Evolutionary conservation across 176 grass and related monocot genomes (phyloP).

Genomic region (Poa pratensis): DNA sequence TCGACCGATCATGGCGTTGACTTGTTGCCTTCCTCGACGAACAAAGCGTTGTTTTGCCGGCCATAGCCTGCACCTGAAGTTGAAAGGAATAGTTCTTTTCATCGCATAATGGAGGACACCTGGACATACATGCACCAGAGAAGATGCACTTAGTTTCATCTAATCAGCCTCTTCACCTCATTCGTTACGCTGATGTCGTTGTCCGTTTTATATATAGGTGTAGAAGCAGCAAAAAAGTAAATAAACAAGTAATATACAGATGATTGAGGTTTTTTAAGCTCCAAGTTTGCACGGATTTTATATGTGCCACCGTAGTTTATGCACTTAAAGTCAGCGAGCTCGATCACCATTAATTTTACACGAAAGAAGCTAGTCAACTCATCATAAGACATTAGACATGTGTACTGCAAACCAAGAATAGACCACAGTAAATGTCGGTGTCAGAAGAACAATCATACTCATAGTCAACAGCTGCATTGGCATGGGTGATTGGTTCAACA

Average conservation of each 20-base stretch:
- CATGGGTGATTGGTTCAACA: conserved; percentile 18
- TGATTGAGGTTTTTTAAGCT: not conserved
- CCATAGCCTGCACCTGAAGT: conserved; percentile 31
- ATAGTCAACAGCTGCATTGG: conserved; percentile 25
- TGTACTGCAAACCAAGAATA: conserved; percentile 5
- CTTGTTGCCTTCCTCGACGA: not conserved
- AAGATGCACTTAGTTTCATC: conserved; percentile 4
- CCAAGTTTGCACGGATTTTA: not conserved
- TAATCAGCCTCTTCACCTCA: not conserved
- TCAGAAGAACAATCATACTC: not conserved
- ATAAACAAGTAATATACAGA: not conserved
- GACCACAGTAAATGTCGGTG: conserved; percentile 26
- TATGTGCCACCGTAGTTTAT: conserved; percentile 23
- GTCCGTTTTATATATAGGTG: not conserved
- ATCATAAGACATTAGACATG: conserved; percentile 3
- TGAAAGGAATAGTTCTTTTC: conserved; percentile 23
- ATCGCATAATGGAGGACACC: not conserved
- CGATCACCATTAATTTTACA: not conserved
- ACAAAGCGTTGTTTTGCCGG: conserved; percentile 12
- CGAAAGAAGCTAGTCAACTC: conserved; percentile 33
- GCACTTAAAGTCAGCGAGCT: conserved; percentile 8
- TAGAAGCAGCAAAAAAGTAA: not conserved
- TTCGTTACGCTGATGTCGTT: conserved; percentile 11
- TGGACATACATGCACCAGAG: conserved; percentile 17
- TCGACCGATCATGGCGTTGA: conserved; percentile 32